These are phyloP conservation scores for Trypanosoma lewisi DNA, from an alignment of 208 protist genomes.

Conservation along the genomic window DNA sequence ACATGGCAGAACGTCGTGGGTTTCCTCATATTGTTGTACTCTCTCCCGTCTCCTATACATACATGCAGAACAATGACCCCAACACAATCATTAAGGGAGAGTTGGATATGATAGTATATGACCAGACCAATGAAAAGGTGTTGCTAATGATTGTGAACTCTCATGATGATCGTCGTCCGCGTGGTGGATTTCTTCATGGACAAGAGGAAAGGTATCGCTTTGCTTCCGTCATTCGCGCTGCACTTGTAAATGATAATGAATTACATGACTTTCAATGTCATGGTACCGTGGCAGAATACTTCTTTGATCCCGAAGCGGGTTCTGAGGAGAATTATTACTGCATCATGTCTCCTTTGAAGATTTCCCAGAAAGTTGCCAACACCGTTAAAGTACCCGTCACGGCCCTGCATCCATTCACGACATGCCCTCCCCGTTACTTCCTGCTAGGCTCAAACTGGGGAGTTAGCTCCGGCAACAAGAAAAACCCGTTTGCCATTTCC, in stretches of 20 bases:
- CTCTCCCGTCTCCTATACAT: constrained; percentile 67
- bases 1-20: constrained; percentile 54
- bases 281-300: constrained; percentile 78
- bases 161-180: constrained; percentile 61
- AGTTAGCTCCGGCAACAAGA: constrained; percentile 44
- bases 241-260: constrained; percentile 79
- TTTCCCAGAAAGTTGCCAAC: constrained; percentile 56
- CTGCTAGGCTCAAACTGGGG: constrained; percentile 78
- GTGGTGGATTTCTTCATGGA: constrained; percentile 64
- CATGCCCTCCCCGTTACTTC: constrained; percentile 80
- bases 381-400: constrained; percentile 64
- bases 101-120: constrained; percentile 81
- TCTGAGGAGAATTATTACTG: constrained; percentile 89
- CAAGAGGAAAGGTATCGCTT: constrained; percentile 86
- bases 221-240: constrained; percentile 72
- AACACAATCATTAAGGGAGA: constrained; percentile 59
- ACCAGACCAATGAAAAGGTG: constrained; percentile 84
- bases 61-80: constrained; percentile 84
- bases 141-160: constrained; percentile 80
- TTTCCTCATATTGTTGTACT: constrained; percentile 76
- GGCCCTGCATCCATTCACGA: constrained; percentile 73
- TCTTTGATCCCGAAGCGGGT: constrained; percentile 73
- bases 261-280: constrained; percentile 76
- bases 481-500: constrained; percentile 65
- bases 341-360: constrained; percentile 71